Evolutionary conservation across 257 asterid species (phyloP).

Genomic region (Solanum paucissectum): DNA sequence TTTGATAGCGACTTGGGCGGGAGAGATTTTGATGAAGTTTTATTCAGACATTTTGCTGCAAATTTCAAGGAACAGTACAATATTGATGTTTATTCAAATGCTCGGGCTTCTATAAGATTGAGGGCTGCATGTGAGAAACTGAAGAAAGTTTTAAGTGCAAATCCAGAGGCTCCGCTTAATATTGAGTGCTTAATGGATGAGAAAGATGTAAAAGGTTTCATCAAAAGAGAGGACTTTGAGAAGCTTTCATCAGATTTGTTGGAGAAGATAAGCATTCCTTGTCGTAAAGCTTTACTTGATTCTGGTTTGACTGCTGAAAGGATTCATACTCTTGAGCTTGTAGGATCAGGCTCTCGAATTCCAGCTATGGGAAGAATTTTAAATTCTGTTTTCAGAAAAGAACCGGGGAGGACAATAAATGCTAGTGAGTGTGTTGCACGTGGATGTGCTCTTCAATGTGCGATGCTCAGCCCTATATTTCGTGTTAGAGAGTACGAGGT

Average conservation of each 20-base stretch:
- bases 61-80: slow-evolving; percentile 60
- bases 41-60: slow-evolving; percentile 69
- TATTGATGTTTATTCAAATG: slow-evolving; percentile 67
- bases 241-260: slow-evolving; percentile 49
- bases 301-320: slow-evolving; percentile 57
- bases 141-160: slow-evolving; percentile 97
- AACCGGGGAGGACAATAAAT: slow-evolving; percentile 74
- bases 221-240: slow-evolving; percentile 92
- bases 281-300: slow-evolving; percentile 58
- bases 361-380: slow-evolving; percentile 69
- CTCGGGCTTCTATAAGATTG: slow-evolving; percentile 80
- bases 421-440: slow-evolving; percentile 98
- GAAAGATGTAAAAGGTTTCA: slow-evolving; percentile 83
- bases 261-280: slow-evolving; percentile 62
- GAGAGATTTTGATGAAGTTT: slow-evolving; percentile 82
- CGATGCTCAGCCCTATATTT: slow-evolving; percentile 85
- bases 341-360: slow-evolving; percentile 92
- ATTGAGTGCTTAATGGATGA: slow-evolving; percentile 99
- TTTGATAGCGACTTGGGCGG: slow-evolving; percentile 87
- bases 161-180: slow-evolving; percentile 83
- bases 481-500: slow-evolving; percentile 94
- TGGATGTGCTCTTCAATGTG: slow-evolving; percentile 94
- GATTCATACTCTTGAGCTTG: slow-evolving; percentile 86
- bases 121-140: slow-evolving; percentile 88
- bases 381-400: slow-evolving; percentile 54